These are phyloP conservation scores for Rhododendron kiyosumense DNA, from an alignment of 148 eudicot genomes.

Conservation along the genomic window DNA sequence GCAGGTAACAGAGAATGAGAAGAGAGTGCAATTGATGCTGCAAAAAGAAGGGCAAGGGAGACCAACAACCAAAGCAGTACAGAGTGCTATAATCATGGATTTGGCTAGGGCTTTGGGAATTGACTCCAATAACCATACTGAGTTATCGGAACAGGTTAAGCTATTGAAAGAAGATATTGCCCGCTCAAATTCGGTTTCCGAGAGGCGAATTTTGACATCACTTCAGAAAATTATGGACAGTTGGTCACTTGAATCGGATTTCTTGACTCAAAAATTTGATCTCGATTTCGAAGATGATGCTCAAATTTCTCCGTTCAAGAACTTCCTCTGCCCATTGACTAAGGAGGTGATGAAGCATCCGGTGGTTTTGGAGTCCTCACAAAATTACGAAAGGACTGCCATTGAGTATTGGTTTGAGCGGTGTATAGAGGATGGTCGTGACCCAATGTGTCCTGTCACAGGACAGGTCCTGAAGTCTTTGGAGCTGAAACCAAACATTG, in stretches of 20 bases:
- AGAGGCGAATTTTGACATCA: conserved; percentile 55
- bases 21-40: conserved; percentile 40
- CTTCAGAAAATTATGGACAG: conserved; percentile 46
- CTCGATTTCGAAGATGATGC: conserved; percentile 46
- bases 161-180: conserved; percentile 46
- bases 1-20: conserved; percentile 66
- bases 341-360: conserved; percentile 78
- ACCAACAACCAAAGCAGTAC: conserved; percentile 47
- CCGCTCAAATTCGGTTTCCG: conserved; percentile 43
- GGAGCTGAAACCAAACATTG: conserved; percentile 64
- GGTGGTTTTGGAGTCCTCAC: conserved; percentile 61
- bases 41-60: conserved; percentile 56
- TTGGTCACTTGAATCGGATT: conserved; percentile 40
- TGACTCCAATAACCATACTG: conserved; percentile 33
- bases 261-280: conserved; percentile 33
- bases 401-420: conserved; percentile 67
- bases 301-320: conserved; percentile 57
- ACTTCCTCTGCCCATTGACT: conserved; percentile 63
- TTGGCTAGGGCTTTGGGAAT: conserved; percentile 67
- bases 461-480: conserved; percentile 51
- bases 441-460: conserved; percentile 76
- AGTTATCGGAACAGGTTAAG: conserved; percentile 44
- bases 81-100: conserved; percentile 64
- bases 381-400: conserved; percentile 61
- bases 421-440: conserved; percentile 63